Base-by-base conservation (phyloP, 2,329 filamentous ascomycete genomes). In the Nigrospora osmanthi region DNA sequence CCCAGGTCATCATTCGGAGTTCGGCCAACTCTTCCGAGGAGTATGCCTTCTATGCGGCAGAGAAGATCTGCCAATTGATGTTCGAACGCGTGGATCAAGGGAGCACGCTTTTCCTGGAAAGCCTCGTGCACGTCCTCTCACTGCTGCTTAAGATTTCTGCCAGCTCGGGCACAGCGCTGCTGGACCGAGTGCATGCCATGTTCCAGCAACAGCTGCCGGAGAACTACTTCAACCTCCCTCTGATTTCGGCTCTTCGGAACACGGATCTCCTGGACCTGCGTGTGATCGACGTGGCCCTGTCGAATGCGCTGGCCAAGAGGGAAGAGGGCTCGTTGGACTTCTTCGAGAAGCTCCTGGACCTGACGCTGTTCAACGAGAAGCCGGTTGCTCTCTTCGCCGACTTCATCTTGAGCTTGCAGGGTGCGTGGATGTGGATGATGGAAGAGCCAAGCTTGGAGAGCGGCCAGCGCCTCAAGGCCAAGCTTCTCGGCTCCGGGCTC, bases 361-460 rank as follows among this genome's bases (percentile, higher is more conserved):
- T 88, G 37, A 79, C 90, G 0, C 69, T 96, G 10, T 76, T 95
- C 41, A 28, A 80, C 53, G 87, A 89, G 40, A 80, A 83, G 38
- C 87, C 89, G 0, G 78, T 85, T 35, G 86, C 85, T 1, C 70
- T 96, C 40, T 86, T 89, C 54, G 83, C 89, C 2, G 89, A 97
- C 65, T 94, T 96, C 58, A 83, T 88, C 7, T 78, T 81, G 49
- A 94, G 88, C 46, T 74, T 95, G 44, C 84, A 91, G 52, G 85
- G 82, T 39, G 82, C 93, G 35, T 90, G 86, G 68, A 70, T 79
- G 39, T 95, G 89, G 89, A 78, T 95, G 32, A 70, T 72, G 7
- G 86, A 90, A 51, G 84, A 94, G 14, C 76, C 85, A 1, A 73
- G 73, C 35, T 73, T 87, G 3, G 59, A 69, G 17, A 69, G 78